Evolutionary conservation across 2,329 filamentous ascomycete species (phyloP).

Genomic region (Neoscytalidium dimidiatum): DNA sequence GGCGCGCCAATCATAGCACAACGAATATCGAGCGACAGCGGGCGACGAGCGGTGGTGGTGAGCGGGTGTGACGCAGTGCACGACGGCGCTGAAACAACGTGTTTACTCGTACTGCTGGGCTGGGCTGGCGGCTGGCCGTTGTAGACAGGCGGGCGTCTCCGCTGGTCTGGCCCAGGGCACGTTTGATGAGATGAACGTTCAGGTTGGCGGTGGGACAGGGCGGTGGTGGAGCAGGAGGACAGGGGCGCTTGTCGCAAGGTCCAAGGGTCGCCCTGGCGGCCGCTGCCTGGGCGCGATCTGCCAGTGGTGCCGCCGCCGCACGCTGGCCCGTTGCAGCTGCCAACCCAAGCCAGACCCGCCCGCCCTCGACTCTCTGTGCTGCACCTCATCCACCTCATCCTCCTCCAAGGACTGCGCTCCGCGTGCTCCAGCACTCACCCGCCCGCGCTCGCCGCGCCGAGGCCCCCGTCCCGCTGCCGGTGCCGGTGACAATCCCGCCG

Average conservation of each 20-base stretch:
- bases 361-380: background rate
- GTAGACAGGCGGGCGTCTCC: background rate
- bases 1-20: constrained; percentile 8
- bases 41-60: background rate
- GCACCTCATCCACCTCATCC: background rate
- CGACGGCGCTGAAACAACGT: constrained; percentile 6
- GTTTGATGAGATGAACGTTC: constrained; percentile 6
- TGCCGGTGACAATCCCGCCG: background rate
- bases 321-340: too few relatives aligned
- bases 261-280: background rate
- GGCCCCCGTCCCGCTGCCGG: background rate
- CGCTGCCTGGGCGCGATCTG: constrained; percentile 4
- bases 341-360: background rate
- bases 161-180: background rate
- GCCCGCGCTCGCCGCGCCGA: background rate
- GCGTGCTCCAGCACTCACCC: background rate
- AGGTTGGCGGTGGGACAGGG: background rate
- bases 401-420: background rate
- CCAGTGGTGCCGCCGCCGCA: background rate
- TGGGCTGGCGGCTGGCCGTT: constrained; percentile 26
- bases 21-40: background rate
- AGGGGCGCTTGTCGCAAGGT: constrained; percentile 1
- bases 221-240: background rate
- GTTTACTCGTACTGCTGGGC: constrained; percentile 24
- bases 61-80: background rate